Base-by-base conservation (phyloP, 1,284 basidiomycete genomes). In the Gymnopus androsaceus region DNA sequence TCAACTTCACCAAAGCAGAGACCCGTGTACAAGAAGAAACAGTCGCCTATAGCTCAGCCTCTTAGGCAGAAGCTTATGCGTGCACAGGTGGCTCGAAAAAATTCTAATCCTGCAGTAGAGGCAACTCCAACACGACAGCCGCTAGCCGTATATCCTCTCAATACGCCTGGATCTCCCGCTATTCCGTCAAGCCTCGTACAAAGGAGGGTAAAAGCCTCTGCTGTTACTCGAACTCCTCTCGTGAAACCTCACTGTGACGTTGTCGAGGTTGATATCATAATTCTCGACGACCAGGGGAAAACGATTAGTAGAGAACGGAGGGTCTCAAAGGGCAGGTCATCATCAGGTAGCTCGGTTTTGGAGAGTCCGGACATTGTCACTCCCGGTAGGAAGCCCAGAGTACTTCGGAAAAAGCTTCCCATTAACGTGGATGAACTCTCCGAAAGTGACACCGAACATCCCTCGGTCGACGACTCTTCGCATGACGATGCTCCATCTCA, bases 261-360 rank as follows among this genome's bases (percentile, higher is more conserved):
- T 19, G 74, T 88, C 11, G 74, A 85, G 48, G 75, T 90, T 44
- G 86, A 90, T 37, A 90, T 91, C 45, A 72, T 84, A 34, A 70
- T 87, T 38, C 57, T 89, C 25, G 87, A 90, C 63, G 74, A 79
- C 21, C 65, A 73, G 38, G 88, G 87, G 9, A 74, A 70, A 51
- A 79, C 72, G 36, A 58, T 89, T 46, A 80, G 77, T 57, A 77
- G 82, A 64, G 87, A 90, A 61, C 66, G 73, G 55, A 72, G 84
- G 48, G 68, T 79, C 9, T 78, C 79, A 12, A 42, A 49, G 36
- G 48, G 40, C 28, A 49, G 42, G 30, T n/a, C 30, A 6, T 28
- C 31, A 21, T 21, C 31, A 5, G 38, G 45, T 2, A 28, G 27
- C 12, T 31, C 51, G 19, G 19, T 21, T 14, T 54, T 45, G 28